phyloP scores from a whole-genome alignment of 257 asterid genomes.

The Craterostigma plantagineum region DNA sequence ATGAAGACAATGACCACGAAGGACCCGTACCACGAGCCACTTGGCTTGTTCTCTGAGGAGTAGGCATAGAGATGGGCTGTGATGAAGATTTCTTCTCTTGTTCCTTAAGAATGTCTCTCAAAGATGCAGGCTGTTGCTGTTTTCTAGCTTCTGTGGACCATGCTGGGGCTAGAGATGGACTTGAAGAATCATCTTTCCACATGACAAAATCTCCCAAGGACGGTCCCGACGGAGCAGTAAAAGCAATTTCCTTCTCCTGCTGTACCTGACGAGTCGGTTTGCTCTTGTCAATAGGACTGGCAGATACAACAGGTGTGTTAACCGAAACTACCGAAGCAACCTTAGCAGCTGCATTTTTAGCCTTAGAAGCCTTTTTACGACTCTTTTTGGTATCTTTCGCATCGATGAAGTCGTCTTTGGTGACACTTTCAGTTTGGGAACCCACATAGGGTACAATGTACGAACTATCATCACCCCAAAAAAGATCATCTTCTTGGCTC shows the following conservation, averaged over 20 bases:
- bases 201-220: conserved; percentile 86
- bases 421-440: conserved; percentile 23
- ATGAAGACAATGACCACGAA: conserved; percentile 46
- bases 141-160: conserved; percentile 79
- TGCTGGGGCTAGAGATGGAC: conserved; percentile 50
- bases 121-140: conserved; percentile 46
- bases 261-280: conserved; percentile 38
- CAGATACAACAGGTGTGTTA: conserved; percentile 35
- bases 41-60: conserved; percentile 50
- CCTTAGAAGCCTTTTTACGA: conserved; percentile 77
- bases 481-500: conserved; percentile 42
- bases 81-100: conserved; percentile 33
- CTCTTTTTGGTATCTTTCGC: conserved; percentile 86
- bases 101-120: conserved; percentile 87
- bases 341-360: conserved; percentile 50
- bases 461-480: conserved; percentile 29
- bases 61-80: conserved; percentile 26
- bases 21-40: conserved; percentile 41
- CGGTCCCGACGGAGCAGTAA: conserved; percentile 74
- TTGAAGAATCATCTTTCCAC: conserved; percentile 75
- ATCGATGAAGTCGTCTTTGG: conserved; percentile 56
- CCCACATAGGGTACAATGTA: conserved; percentile 16
- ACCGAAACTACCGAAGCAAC: conserved; percentile 21
- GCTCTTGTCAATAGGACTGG: conserved; percentile 42
- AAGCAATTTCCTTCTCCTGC: conserved; percentile 54